Base-by-base conservation (phyloP, 495 filamentous ascomycete genomes). In the Poronia punctata region DNA sequence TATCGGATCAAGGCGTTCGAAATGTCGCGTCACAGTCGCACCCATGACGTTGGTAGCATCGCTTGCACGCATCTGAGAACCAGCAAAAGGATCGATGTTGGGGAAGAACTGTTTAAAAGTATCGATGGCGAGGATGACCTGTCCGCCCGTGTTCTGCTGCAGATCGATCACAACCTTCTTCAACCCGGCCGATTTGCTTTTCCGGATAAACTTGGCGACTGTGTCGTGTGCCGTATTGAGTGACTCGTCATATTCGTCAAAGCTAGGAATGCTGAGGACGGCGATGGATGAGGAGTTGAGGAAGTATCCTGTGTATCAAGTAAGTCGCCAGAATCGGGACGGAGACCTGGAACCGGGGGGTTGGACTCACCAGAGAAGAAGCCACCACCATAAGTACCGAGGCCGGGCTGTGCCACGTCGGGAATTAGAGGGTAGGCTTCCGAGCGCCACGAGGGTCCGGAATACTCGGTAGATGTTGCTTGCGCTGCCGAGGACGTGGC, bases 91-190 rank as follows among this genome's bases (percentile, higher is more conserved):
- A 17, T 59, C 50, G 11, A 63, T 57, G 7, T 53, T 53, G 7
- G 72, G 71, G 52, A 78, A 78, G 53, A 78, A 72, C 29, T 64
- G 67, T 49, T 64, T 68, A 55, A 76, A 77, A 5, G 62, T 55
- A 43, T 74, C 70, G 17, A 59, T 53, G 24, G 67, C 68, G 17
- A 70, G 54, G 2, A 62, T 42, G 3, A 56, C 46, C 17, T 51
- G 40, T 2, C 72, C 72, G 9, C 72, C 72, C 15, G 20, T 32
- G 42, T 78, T 78, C 30, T 64, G 54, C 30, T 72, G 67, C 0
- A 78, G 49, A 52, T 78, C 72, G 25, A 78, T 68, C 26, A 78
- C 59, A 9, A 76, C 44, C 35, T 68, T 69, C 19, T 62, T 58
- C 24, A 64, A 57, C 15, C 60, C 60, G 6, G 52, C 56, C 8